Conservation (phyloP, 2,329 filamentous ascomycete species). For the Corinectria fuckeliana region DNA sequence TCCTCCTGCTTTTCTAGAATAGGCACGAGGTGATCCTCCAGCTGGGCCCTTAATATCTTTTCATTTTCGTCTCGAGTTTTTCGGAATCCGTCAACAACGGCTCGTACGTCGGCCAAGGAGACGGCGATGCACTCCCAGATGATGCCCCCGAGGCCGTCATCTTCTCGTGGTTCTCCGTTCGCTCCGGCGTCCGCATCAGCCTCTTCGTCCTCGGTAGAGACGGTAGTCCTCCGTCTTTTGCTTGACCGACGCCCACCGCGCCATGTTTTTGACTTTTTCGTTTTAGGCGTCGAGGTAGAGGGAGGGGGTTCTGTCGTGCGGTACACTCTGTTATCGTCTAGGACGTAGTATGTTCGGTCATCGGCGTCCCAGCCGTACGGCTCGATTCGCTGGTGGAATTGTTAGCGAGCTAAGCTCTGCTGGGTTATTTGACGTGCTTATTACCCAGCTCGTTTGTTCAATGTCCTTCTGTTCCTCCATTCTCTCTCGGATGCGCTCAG, state of each 20-base stretch:
- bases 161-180: slow-evolving; percentile 45
- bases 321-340: slow-evolving; percentile 95
- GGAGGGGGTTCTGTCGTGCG: slow-evolving; percentile 78
- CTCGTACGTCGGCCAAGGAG: slow-evolving; percentile 76
- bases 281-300: slow-evolving; percentile 67
- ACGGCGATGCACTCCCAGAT: slow-evolving; percentile 93
- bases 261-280: slow-evolving; percentile 63
- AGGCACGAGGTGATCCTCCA: slow-evolving; percentile 81
- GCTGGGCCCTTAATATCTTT: slow-evolving; percentile 73
- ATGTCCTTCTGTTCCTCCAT: slow-evolving; percentile 82
- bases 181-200: slow-evolving; percentile 42
- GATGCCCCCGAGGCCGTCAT: slow-evolving; percentile 75
- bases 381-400: slow-evolving; percentile 67
- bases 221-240: slow-evolving; percentile 71
- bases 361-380: slow-evolving; percentile 88
- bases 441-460: slow-evolving; percentile 85
- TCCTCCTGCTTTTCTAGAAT: slow-evolving; percentile 82
- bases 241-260: slow-evolving; percentile 66
- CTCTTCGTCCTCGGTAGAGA: slow-evolving; percentile 41
- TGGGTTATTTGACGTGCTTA: slow-evolving; percentile 46
- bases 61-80: slow-evolving; percentile 86
- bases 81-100: slow-evolving; percentile 72
- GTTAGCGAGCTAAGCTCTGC: slow-evolving; percentile 22
- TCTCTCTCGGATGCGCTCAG: slow-evolving; percentile 84
- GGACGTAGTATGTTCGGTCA: slow-evolving; percentile 85